Evolutionary conservation across 2,329 filamentous ascomycete genomes (phyloP), one percentile per base, ranked within the genome.

Genomic region (Sclerotinia borealis): DNA sequence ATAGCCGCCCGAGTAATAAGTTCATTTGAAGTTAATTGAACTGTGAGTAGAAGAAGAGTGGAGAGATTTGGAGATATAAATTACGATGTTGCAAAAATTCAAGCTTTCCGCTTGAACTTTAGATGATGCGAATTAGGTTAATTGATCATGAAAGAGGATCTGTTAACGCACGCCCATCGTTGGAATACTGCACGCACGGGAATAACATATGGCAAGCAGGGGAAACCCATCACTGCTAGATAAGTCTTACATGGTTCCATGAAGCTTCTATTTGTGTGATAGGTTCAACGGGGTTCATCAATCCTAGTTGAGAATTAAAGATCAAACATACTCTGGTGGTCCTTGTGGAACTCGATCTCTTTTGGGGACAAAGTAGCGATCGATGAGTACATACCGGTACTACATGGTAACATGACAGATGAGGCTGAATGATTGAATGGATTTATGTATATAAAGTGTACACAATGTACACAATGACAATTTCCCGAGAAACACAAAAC

Each of bases 141-240:
- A 11, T 51, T 56, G 19, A n/a, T n/a, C n/a, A n/a, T n/a, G n/a
- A n/a, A 41, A 56, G 39, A 56, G 19, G 39, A 45, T 43, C 17
- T 43, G 19, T 17, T 10, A 15, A 22, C 34, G 27, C 54, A 34
- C 17, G 8, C 29, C 49, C 19, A 36, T 22, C 29, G 25, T 22
- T 6, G 39, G 22, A 34, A 25, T 25, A 56, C n/a, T n/a, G n/a
- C n/a, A n/a, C n/a, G n/a, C n/a, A n/a, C 19, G 27, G 13, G 22
- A 56, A 56, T 34, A 56, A 56, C 54, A 56, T 29, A 56, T 56
- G 54, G 37, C 37, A 43, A 56, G 29, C 52, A 56, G 39, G 54
- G 39, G 27, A 34, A 31, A 8, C 1, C 1, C 19, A 11, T 9
- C 9, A 22, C 19, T 37, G 37, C 27, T 17, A 56, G 27, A 45